Conservation (phyloP, 345 rosid genomes). For the Erodium maritimum region DNA sequence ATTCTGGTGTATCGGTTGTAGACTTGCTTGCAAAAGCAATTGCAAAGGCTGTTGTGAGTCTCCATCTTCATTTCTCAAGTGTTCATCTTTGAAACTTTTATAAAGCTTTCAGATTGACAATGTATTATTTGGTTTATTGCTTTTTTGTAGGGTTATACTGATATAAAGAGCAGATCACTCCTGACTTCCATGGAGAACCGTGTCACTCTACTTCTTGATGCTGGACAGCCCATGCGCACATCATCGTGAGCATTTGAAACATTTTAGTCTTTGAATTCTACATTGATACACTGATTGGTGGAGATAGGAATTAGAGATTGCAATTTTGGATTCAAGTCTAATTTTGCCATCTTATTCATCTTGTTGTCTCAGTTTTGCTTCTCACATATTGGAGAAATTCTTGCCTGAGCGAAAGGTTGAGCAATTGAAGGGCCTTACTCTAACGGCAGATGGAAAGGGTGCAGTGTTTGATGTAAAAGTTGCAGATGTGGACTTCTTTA, state of each 20-base stretch:
- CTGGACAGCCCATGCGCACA: slow-evolving; percentile 52
- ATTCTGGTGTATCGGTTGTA: slow-evolving; percentile 65
- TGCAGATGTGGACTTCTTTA: slow-evolving; percentile 50
- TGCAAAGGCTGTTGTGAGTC: slow-evolving; percentile 77
- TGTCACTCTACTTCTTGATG: slow-evolving; percentile 68
- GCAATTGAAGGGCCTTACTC: slow-evolving; percentile 52
- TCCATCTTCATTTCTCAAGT: not conserved
- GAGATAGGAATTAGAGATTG: too few relatives aligned
- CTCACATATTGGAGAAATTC: slow-evolving; percentile 53
- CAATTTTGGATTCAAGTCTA: too few relatives aligned
- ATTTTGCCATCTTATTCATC: not conserved
- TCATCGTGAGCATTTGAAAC: slow-evolving; percentile 49
- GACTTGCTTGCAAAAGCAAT: slow-evolving; percentile 89
- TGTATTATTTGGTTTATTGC: too few relatives aligned
- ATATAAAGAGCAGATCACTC: slow-evolving; percentile 78
- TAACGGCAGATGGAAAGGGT: slow-evolving; percentile 71
- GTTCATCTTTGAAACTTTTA: not conserved
- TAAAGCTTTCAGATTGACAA: not conserved
- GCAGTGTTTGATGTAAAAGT: slow-evolving; percentile 73
- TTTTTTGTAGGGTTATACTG: slow-evolving; percentile 67
- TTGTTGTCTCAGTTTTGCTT: slow-evolving; percentile 47
- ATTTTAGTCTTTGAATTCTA: too few relatives aligned
- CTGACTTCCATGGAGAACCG: slow-evolving; percentile 79
- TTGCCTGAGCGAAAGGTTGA: slow-evolving; percentile 95
- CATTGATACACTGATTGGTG: not conserved